phyloP scores from a whole-genome alignment of 2,329 filamentous ascomycete genomes.

The Sporothrix protearum region DNA sequence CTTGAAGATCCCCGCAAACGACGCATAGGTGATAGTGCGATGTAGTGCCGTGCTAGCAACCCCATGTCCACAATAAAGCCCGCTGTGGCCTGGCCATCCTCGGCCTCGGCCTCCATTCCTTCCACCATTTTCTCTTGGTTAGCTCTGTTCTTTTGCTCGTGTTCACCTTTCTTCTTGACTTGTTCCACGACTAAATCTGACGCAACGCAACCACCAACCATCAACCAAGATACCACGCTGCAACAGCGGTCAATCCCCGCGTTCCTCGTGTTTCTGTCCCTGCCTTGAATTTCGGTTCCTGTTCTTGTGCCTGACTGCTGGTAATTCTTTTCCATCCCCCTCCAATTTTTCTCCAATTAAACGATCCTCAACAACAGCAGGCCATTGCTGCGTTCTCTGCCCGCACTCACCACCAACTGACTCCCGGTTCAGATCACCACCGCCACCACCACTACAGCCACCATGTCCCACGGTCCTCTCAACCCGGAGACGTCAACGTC shows the following conservation, averaged over 20 bases:
- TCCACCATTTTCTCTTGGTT: neutral
- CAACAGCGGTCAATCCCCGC: neutral
- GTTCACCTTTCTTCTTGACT: neutral
- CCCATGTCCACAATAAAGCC: too few relatives aligned
- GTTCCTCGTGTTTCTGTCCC: neutral
- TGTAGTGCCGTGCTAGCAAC: neutral
- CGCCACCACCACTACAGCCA: neutral
- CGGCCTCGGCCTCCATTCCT: neutral
- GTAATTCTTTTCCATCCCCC: neutral
- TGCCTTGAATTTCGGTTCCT: neutral
- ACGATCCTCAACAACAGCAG: neutral
- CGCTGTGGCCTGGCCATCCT: neutral
- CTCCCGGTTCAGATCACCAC: neutral
- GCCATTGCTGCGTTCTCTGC: neutral
- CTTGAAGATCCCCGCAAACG: neutral
- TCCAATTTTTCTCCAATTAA: neutral
- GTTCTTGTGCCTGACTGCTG: neutral
- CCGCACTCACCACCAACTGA: neutral
- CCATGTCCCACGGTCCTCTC: neutral
- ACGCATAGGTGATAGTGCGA: neutral
- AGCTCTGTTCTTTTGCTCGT: neutral
- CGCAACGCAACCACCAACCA: neutral
- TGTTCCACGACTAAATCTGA: neutral
- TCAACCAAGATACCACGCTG: conserved; percentile 2
- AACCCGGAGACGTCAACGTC: conserved; percentile 21